Evolutionary conservation across 495 filamentous ascomycete species (phyloP), one percentile per base, ranked within the genome.

Genomic region (Penicillium fimorum): DNA sequence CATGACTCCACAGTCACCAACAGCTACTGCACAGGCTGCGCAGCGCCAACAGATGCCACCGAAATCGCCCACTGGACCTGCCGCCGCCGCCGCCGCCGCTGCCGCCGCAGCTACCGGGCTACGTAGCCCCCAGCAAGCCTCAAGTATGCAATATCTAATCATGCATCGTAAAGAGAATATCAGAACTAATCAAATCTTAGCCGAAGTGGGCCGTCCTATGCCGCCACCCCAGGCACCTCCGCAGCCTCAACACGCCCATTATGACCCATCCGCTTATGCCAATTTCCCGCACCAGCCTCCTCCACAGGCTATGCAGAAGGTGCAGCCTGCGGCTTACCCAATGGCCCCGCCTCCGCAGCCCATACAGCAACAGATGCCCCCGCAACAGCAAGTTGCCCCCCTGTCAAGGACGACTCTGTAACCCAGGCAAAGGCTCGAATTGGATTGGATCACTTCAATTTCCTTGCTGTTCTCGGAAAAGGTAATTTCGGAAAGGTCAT

Each of bases 401-500:
- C 68, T 32, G 65, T 71, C 25, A 72, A 76, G 52, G 82, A 85
- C 50, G 79, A 79, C 17, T 63, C 81, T 17, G 80, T 79, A n/a
- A 72, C 82, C 15, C 87, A 87, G 33, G 83, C 82, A 15, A 89
- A 88, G 44, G 74, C 84, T 57, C 79, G 94, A 53, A 97, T 99
- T 65, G 94, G 94, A 30, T 79, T 99, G 45, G 94, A 97, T 70
- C 92, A 97, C 70, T 99, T 99, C 79, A 99, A 99, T 68, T 99
- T 99, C 83, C 82, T 99, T 59, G 94, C 94, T 55, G 94, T 99
- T 60, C 86, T 99, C 60, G 94, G 94, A 60, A 99, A 99, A 71
- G 94, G 94, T 75, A 99, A 99, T 70, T 99, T 99, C 67, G 94
- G 94, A 71, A 99, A 99, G 78, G 94, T 99, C 76, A 99, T 99